A percentile compares a stretch with the other conserved stretches of the same genome.
Conservation (phyloP, 345 rosid species). For the Hypericum androsaemum region DNA sequence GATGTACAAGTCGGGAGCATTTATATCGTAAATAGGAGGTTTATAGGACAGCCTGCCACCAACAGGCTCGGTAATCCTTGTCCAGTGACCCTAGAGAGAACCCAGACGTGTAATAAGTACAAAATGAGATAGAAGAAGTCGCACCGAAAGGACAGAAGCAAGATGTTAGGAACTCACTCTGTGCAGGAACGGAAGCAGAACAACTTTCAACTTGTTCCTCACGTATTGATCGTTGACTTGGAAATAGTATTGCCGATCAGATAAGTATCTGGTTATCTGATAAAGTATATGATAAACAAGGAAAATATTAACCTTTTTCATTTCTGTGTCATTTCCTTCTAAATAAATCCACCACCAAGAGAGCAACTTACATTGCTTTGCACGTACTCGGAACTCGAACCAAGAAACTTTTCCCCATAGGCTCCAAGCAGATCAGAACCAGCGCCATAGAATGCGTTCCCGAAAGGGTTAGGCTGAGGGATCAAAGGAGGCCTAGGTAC, state of each 20-base stretch:
- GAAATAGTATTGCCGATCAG: constrained; percentile 94
- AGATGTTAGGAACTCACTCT: constrained; percentile 40
- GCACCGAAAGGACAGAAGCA: constrained; percentile 3
- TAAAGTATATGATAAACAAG: constrained; percentile 6
- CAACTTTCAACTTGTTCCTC: constrained; percentile 93
- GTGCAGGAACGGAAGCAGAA: constrained; percentile 82
- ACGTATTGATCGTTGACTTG: constrained; percentile 97
- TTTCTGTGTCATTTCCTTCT: neutral
- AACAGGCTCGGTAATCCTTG: constrained; percentile 86
- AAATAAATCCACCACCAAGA: neutral
- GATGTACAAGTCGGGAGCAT: constrained; percentile 90
- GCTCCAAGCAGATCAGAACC: constrained; percentile 94
- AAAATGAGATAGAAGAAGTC: neutral
- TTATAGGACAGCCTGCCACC: constrained; percentile 97
- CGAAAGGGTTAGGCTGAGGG: constrained; percentile 79
- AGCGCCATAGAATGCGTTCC: constrained; percentile 85
- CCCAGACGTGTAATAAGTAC: constrained; percentile 6
- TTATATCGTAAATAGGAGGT: constrained; percentile 83
- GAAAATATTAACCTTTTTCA: constrained; percentile 4
- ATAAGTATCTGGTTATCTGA: constrained; percentile 84
- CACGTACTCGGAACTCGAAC: constrained; percentile 93
- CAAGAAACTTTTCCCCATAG: constrained; percentile 80
- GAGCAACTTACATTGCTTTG: constrained; percentile 83
- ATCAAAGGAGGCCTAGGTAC: constrained; percentile 47
- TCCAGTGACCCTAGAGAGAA: constrained; percentile 75